These are phyloP conservation scores for Tetrapisispora nanseiensis DNA, from an alignment of 805 yeast species.

Conservation along the genomic window DNA sequence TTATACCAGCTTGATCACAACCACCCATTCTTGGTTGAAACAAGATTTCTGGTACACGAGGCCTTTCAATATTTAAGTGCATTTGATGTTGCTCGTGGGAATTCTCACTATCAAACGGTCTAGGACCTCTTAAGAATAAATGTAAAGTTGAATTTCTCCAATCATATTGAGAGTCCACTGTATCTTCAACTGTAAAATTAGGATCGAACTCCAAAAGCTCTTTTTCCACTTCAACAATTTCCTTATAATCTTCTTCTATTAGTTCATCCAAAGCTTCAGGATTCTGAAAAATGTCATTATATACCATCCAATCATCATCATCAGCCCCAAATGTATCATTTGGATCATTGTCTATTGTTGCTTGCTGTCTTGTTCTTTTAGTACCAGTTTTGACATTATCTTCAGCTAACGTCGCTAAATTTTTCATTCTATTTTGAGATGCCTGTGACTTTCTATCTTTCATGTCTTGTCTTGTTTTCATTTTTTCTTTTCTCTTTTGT, in stretches of 20 bases:
- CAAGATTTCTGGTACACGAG: constrained; percentile 82
- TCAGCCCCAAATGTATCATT: constrained; percentile 91
- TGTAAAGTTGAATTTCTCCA: constrained; percentile 78
- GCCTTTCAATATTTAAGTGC: constrained; percentile 82
- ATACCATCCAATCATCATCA: constrained; percentile 92
- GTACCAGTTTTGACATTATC: constrained; percentile 36
- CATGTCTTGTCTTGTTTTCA: constrained; percentile 63
- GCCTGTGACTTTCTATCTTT: constrained; percentile 85
- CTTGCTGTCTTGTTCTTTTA: constrained; percentile 44
- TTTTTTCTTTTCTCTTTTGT: constrained; percentile 54
- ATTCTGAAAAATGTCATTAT: constrained; percentile 67
- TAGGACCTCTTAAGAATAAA: constrained; percentile 81
- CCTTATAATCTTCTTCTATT: constrained; percentile 62
- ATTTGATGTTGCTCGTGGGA: constrained; percentile 84
- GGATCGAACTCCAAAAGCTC: constrained; percentile 77
- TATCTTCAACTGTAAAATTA: constrained; percentile 74
- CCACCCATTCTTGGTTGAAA: constrained; percentile 94
- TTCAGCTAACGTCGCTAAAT: constrained; percentile 80
- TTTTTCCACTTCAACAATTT: constrained; percentile 55
- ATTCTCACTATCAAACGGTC: constrained; percentile 72
- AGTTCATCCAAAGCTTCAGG: constrained; percentile 60
- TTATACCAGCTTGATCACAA: constrained; percentile 88
- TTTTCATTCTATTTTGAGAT: constrained; percentile 87
- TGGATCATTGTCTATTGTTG: constrained; percentile 80
- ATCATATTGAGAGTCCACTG: constrained; percentile 69